phyloP scores from a whole-genome alignment of 2,329 filamentous ascomycete genomes.

The Penicillium sp. region DNA sequence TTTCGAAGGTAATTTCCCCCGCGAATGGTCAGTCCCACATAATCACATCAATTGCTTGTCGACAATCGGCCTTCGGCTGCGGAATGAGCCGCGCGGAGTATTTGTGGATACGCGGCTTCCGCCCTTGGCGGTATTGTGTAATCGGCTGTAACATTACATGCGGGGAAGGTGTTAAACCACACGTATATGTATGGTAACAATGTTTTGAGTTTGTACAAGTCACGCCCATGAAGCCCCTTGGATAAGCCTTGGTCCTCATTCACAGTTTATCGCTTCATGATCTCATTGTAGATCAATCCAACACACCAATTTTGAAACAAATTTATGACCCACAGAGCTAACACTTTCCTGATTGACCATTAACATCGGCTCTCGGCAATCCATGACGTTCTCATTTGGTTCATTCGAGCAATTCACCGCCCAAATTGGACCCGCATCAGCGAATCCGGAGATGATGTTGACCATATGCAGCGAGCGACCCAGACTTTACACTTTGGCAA shows the following conservation, averaged over 20 bases:
- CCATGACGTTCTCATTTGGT: conserved; percentile 8
- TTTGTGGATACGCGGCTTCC: not conserved
- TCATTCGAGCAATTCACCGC: conserved; percentile 2
- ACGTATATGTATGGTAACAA: not conserved
- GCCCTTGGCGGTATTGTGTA: not conserved
- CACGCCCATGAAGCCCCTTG: not conserved
- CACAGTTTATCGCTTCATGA: not conserved
- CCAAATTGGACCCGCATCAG: not conserved
- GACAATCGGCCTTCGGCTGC: conserved; percentile 7
- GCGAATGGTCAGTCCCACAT: too few species aligned
- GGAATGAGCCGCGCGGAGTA: conserved; percentile 1
- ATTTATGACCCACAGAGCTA: not conserved
- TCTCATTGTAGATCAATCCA: not conserved
- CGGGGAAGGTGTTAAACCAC: conserved; percentile 1
- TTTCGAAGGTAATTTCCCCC: not conserved
- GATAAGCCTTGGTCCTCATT: not conserved
- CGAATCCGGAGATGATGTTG: conserved; percentile 2
- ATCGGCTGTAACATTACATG: conserved; percentile 9
- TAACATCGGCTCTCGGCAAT: conserved; percentile 17
- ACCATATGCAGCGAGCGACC: conserved; percentile 1
- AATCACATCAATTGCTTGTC: not conserved
- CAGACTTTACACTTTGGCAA: conserved; percentile 1
- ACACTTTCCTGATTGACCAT: not conserved
- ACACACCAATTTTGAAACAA: not conserved
- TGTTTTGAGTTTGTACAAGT: not conserved